Percentiles rank a stretch among this genome's conserved stretches.
These are phyloP conservation scores for Hyaloscypha variabilis DNA, from an alignment of 495 filamentous ascomycete genomes.

Conservation along the genomic window DNA sequence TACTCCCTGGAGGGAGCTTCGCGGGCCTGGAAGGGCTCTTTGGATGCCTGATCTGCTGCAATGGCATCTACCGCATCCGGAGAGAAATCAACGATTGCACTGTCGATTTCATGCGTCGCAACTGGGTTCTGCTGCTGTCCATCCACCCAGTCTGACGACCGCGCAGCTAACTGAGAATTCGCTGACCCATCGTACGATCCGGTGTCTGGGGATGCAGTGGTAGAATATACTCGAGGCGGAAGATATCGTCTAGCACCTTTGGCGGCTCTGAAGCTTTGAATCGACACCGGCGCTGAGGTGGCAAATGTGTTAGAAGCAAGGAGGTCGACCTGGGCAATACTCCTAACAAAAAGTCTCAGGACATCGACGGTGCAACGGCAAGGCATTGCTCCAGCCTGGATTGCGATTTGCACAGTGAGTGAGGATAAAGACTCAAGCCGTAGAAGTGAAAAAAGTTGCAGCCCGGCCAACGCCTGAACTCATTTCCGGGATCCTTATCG, in stretches of 20 bases:
- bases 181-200: neutral
- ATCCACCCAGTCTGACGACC: neutral
- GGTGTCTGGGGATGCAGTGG: neutral
- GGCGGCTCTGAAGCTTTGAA: neutral
- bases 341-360: conserved; percentile 50
- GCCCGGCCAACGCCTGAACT: too few relatives aligned
- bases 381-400: conserved; percentile 38
- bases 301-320: conserved; percentile 13
- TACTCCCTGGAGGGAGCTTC: neutral
- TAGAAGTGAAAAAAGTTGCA: conserved; percentile 1
- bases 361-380: conserved; percentile 50
- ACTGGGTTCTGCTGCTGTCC: conserved; percentile 6
- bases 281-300: neutral
- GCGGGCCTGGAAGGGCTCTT: neutral
- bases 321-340: conserved; percentile 47
- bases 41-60: neutral
- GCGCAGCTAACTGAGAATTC: neutral
- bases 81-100: conserved; percentile 36
- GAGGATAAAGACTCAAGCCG: too few relatives aligned
- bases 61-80: conserved; percentile 35
- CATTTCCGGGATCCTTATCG: conserved; percentile 8
- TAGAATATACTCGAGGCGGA: neutral
- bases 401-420: neutral
- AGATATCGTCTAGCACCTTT: neutral
- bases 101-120: conserved; percentile 24